Conservation (phyloP, 352 stramenopile genomes). For the Albugo laibachii region DNA sequence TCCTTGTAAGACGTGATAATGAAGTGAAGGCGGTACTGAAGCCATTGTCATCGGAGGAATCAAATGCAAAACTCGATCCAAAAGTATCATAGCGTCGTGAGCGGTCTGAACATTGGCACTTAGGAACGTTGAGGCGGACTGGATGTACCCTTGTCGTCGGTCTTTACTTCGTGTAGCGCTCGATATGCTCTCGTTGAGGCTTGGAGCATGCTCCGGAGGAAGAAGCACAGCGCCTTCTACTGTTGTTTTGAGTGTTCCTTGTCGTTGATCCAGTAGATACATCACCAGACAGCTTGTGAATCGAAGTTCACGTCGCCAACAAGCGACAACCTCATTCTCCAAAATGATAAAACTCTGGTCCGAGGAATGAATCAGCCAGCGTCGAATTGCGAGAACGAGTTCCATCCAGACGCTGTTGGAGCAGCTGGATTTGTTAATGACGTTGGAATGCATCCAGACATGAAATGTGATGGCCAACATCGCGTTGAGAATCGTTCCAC, state of each 20-base stretch:
- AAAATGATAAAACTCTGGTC: constrained; percentile 24
- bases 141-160: constrained; percentile 37
- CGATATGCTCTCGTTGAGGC: too few relatives aligned
- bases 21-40: constrained; percentile 34
- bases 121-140: constrained; percentile 48
- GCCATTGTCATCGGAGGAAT: constrained; percentile 47
- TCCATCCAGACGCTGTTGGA: constrained; percentile 63
- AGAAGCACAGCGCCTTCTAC: constrained; percentile 31
- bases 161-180: constrained; percentile 16
- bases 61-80: constrained; percentile 65
- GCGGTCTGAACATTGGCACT: constrained; percentile 34
- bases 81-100: constrained; percentile 40
- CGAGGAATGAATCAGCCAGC: constrained; percentile 46
- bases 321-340: constrained; percentile 47
- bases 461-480: constrained; percentile 72
- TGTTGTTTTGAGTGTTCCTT: constrained; percentile 48
- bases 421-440: constrained; percentile 22
- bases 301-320: constrained; percentile 67
- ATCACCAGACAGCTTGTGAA: constrained; percentile 67
- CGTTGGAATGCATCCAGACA: constrained; percentile 69
- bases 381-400: constrained; percentile 50
- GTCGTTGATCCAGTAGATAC: constrained; percentile 56
- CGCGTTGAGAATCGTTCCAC: constrained; percentile 26
- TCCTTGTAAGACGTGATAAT: constrained; percentile 52
- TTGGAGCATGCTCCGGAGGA: constrained; percentile 11